Conservation (phyloP, 2,329 filamentous ascomycete species). For the Aspergillus pseudoviridinutans region DNA sequence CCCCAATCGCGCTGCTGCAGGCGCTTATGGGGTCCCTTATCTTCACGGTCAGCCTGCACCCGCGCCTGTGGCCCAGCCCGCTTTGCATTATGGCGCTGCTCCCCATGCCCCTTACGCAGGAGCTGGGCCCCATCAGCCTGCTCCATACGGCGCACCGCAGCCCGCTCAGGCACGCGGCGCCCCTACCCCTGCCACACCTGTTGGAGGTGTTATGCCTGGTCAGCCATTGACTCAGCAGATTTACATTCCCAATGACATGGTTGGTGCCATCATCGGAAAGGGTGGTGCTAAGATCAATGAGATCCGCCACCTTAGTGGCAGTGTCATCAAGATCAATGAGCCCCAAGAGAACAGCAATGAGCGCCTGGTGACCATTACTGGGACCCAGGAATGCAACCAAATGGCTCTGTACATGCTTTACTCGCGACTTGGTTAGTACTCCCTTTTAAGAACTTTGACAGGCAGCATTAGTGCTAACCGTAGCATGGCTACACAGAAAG, state of each 20-base stretch:
- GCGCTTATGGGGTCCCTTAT: conserved; percentile 66
- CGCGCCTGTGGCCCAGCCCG: conserved; percentile 55
- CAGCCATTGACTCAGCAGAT: conserved; percentile 95
- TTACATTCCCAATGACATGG: conserved; percentile 99
- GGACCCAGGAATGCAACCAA: conserved; percentile 96
- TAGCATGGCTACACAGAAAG: conserved; percentile 53
- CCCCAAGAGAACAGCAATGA: conserved; percentile 99
- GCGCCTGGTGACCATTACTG: conserved; percentile 92
- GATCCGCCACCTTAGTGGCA: conserved; percentile 92
- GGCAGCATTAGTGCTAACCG: not conserved
- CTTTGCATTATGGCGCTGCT: conserved; percentile 75
- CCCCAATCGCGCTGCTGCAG: conserved; percentile 69
- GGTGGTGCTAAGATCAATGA: conserved; percentile 99
- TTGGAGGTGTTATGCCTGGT: conserved; percentile 70
- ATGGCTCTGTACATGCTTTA: conserved; percentile 99
- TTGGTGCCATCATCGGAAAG: conserved; percentile 97
- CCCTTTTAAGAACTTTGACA: not conserved
- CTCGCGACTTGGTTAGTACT: conserved; percentile 74
- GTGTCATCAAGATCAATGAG: conserved; percentile 99
- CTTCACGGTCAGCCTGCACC: conserved; percentile 62
- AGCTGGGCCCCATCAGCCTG: conserved; percentile 73
- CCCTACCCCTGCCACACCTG: conserved; percentile 61
- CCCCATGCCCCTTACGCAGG: conserved; percentile 74
- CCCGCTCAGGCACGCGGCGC: conserved; percentile 59
- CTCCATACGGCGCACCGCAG: conserved; percentile 62